Evolutionary conservation across 78 protist species (phyloP).

Genomic region (Parvularia atlantis): DNA sequence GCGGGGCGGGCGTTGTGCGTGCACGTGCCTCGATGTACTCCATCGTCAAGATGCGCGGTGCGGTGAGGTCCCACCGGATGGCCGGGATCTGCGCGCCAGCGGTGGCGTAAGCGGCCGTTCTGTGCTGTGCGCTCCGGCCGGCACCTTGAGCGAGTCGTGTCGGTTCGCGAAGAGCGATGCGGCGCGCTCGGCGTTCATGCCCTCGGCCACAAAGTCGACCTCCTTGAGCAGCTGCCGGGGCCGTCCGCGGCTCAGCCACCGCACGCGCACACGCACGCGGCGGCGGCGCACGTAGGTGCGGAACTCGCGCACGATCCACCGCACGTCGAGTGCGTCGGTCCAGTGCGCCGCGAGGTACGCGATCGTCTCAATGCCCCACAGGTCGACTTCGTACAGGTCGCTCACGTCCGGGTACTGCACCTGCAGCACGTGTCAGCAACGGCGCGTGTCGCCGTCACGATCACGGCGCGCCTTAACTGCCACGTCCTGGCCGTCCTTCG

Average conservation of each 20-base stretch:
- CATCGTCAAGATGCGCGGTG: constrained; percentile 32
- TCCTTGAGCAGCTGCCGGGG: no score
- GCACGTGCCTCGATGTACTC: constrained; percentile 19
- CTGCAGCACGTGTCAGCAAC: background rate
- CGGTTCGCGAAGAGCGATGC: background rate
- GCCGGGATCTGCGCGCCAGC: constrained; percentile 19
- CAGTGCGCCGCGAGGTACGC: background rate
- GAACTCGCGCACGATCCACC: background rate
- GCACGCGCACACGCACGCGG: no score
- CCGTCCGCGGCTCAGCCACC: no score
- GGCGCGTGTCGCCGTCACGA: background rate
- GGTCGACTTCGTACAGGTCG: background rate
- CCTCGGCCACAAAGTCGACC: constrained; percentile 28
- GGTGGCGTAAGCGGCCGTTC: no score
- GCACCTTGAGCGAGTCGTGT: no score
- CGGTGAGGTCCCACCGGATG: background rate
- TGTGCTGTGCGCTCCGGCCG: no score
- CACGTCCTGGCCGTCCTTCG: background rate
- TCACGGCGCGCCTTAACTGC: constrained; percentile 1
- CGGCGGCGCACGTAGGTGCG: background rate
- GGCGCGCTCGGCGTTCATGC: background rate
- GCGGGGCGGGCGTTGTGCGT: no score
- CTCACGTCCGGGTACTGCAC: constrained; percentile 16
- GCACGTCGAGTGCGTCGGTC: background rate
- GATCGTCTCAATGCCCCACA: background rate